Conservation (phyloP, 106 monocot genomes). For the Iris macrosiphon region DNA sequence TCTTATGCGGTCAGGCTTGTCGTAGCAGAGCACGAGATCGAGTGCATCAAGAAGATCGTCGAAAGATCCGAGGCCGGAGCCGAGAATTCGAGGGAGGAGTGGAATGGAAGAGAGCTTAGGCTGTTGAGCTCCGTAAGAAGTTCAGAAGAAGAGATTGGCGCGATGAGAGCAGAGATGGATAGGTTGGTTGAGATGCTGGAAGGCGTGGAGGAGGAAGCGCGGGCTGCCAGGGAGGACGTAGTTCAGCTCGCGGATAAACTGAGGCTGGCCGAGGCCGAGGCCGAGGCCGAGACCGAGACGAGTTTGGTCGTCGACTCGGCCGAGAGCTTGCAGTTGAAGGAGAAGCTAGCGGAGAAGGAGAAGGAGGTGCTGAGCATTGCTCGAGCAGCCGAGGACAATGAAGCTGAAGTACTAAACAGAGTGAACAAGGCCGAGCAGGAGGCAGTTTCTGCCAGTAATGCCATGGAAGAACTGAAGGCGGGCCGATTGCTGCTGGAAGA, state of each 20-base stretch:
- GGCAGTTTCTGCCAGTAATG: constrained; percentile 7
- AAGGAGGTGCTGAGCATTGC: too few species aligned
- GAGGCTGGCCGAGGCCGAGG: constrained; percentile 10
- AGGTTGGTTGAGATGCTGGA: constrained; percentile 22
- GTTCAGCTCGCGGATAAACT: constrained; percentile 15
- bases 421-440: constrained; percentile 18
- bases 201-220: constrained; percentile 25
- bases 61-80: constrained; percentile 37
- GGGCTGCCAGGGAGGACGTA: constrained; percentile 20
- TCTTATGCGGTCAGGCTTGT: constrained; percentile 13
- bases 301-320: constrained; percentile 7
- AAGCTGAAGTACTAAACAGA: too few species aligned
- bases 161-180: constrained; percentile 26
- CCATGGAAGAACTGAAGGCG: constrained; percentile 17
- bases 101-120: constrained; percentile 36
- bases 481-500: constrained; percentile 33
- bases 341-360: too few species aligned
- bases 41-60: constrained; percentile 19
- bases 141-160: constrained; percentile 43
- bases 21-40: constrained; percentile 46
- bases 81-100: constrained; percentile 20
- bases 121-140: constrained; percentile 23
- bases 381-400: too few species aligned
- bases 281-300: constrained; percentile 9
- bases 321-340: too few species aligned